Evolutionary conservation across 345 rosid species (phyloP), one percentile per base, ranked within the genome.

Genomic region (Eucalyptus paniculata): DNA sequence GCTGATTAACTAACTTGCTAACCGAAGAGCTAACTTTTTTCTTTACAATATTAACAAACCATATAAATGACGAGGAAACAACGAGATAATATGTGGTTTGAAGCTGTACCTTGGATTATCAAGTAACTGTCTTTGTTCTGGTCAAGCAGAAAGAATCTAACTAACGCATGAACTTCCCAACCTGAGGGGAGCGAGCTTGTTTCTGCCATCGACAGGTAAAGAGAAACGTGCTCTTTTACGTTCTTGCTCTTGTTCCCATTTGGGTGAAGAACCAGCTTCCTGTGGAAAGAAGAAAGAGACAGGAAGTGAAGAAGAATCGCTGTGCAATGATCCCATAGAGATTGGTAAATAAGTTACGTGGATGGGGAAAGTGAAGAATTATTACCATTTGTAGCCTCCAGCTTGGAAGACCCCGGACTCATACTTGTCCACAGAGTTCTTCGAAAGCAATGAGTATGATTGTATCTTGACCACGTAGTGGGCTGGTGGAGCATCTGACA

Each of bases 361-460:
- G 51, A 12, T 14, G 69, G 44, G 28, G 47, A 8, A 89, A 16
- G 54, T 17, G 82, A 54, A 5, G 26, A 51, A 67, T 32, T 53
- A 53, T 69, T 91, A 95, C 97, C 99, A 96, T 93, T 93, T 94
- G 93, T 92, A 94, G 89, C 97, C 97, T 86, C 95, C 93, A 32
- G 97, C 97, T 92, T 93, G 94, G 91, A 96, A 95, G 88, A 88
- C 91, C 50, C 89, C 93, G 6, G 97, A 92, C 93, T 96, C 99
- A 77, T 95, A 96, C 87, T 93, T 95, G 50, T 93, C 94, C 54
- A 92, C 77, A 40, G 90, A 88, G 91, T 89, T 91, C 89, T 93
- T 93, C 50, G 90, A 21, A 51, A 94, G 94, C 88, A 91, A 88
- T 50, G 96, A 95, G 90, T 92, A 94, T 19, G 89, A 91, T 89